Conservation (phyloP, 192 early-diverging fungal species). For the Entomortierella parvispora region DNA sequence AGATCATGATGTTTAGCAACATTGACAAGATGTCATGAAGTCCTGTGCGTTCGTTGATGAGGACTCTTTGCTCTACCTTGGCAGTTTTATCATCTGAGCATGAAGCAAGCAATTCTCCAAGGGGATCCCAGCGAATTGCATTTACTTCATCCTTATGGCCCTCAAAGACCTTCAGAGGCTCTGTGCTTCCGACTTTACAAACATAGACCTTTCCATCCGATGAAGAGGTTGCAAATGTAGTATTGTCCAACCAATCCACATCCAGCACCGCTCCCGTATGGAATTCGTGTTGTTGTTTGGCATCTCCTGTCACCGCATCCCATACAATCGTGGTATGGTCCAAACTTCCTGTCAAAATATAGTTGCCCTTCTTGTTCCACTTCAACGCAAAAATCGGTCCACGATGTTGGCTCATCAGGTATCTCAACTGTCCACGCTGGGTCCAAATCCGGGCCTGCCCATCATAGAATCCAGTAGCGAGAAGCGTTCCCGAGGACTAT, state of each 20-base stretch:
- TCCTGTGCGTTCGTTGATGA: background rate
- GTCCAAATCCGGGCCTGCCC: slow-evolving; percentile 90
- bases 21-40: background rate
- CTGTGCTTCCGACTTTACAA: slow-evolving; percentile 73
- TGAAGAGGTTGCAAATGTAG: slow-evolving; percentile 90
- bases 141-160: slow-evolving; percentile 89
- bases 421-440: slow-evolving; percentile 57
- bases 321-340: slow-evolving; percentile 89
- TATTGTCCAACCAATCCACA: slow-evolving; percentile 93
- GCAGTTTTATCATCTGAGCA: slow-evolving; percentile 83
- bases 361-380: slow-evolving; percentile 84
- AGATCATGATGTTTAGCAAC: no score
- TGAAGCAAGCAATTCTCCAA: slow-evolving; percentile 73
- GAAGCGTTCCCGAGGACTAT: slow-evolving; percentile 76
- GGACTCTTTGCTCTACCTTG: slow-evolving; percentile 51
- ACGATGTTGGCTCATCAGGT: slow-evolving; percentile 67
- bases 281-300: slow-evolving; percentile 75
- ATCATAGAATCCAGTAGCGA: slow-evolving; percentile 89
- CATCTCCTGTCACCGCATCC: slow-evolving; percentile 80
- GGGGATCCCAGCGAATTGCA: slow-evolving; percentile 78
- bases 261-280: slow-evolving; percentile 74
- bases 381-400: slow-evolving; percentile 86
- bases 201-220: slow-evolving; percentile 84
- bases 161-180: slow-evolving; percentile 77
- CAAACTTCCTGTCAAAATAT: slow-evolving; percentile 79